A percentile compares a stretch with the other conserved stretches of the same genome.
Evolutionary conservation across 495 filamentous ascomycete species (phyloP).

Genomic region (Emericellopsis terricola): DNA sequence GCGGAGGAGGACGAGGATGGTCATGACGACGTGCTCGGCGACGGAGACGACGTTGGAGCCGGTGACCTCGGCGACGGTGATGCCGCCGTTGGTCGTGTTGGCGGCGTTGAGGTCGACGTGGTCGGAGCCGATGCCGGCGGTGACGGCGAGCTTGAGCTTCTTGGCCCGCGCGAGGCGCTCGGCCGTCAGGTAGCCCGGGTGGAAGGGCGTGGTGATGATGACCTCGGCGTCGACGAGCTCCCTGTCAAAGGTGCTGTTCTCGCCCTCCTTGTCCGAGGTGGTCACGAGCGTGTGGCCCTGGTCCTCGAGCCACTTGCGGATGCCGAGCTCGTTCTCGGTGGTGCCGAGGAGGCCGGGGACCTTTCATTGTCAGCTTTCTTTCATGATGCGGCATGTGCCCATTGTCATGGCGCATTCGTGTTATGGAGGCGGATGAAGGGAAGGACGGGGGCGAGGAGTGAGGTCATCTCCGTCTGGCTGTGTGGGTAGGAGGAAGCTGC

Average conservation of each 20-base stretch:
- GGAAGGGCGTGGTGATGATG: conserved; percentile 99
- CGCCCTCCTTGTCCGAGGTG: conserved; percentile 89
- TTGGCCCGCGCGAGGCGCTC: conserved; percentile 95
- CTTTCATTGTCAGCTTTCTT: conserved; percentile 13
- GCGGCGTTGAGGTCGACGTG: conserved; percentile 94
- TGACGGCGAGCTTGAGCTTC: conserved; percentile 94
- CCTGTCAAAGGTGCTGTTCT: conserved; percentile 83
- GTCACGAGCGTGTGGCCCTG: conserved; percentile 91
- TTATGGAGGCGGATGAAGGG: conserved; percentile 5
- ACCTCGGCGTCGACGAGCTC: conserved; percentile 93
- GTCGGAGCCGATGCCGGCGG: conserved; percentile 94
- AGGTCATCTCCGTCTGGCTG: no score
- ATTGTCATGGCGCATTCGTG: conserved; percentile 2
- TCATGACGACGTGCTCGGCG: conserved; percentile 95
- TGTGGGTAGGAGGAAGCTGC: no score
- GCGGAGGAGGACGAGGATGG: conserved; percentile 86
- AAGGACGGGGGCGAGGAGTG: neutral
- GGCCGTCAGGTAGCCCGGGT: conserved; percentile 92
- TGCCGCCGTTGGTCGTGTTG: conserved; percentile 94
- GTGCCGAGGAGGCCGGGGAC: conserved; percentile 81
- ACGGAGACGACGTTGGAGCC: conserved; percentile 86
- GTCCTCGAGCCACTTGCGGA: conserved; percentile 92
- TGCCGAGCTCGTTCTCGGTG: conserved; percentile 92
- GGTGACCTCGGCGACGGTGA: conserved; percentile 94
- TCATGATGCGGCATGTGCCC: neutral